Base-by-base conservation (phyloP, 306 rosid species). In the Medicago ruthenica region DNA sequence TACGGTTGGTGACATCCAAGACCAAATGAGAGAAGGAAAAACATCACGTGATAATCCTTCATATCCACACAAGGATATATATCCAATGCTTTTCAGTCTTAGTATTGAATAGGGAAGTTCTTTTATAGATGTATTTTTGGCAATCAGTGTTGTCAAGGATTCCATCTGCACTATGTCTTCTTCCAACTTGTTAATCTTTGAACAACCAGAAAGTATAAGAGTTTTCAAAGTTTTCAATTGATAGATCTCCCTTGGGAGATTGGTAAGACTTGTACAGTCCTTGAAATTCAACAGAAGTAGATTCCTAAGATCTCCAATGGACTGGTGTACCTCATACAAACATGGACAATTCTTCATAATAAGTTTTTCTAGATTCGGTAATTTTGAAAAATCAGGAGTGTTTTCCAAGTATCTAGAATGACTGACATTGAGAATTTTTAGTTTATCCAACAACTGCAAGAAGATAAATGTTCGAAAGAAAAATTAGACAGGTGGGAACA, bases 371-470 rank as follows among this genome's bases (percentile, higher is more conserved):
- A 45, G 51, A 45, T 45, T 45, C 51, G 51, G 51, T 45, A 45
- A 12, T 13, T 45, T 45, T 45, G 51, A 83, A 85, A 75, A 80
- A 4, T 83, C 73, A 0, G 89, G 89, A 15, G 81, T 80, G 1
- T 2, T 8, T 5, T 10, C 24, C 22, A 83, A 55, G 74, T 5
- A 0, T 1, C 0, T 3, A 6, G 83, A 87, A 37, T 53, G 40
- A 57, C 86, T 31, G 0, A 87, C 68, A 76, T 76, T 76, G 40
- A 85, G 86, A 16, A 75, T 44, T 31, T 73, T 81, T 40, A 87
- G 61, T 0, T 18, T n/a, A n/a, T 40, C 20, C 22, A 79, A 51
- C 51, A 45, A 13, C 51, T 45, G 16, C 51, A 4, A 0, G n/a
- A 45, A 12, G 16, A 12, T 45, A 45, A 57, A 16, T 3, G 5